Conservation (phyloP, 108 stramenopile species). For the Licmophora abbreviata region DNA sequence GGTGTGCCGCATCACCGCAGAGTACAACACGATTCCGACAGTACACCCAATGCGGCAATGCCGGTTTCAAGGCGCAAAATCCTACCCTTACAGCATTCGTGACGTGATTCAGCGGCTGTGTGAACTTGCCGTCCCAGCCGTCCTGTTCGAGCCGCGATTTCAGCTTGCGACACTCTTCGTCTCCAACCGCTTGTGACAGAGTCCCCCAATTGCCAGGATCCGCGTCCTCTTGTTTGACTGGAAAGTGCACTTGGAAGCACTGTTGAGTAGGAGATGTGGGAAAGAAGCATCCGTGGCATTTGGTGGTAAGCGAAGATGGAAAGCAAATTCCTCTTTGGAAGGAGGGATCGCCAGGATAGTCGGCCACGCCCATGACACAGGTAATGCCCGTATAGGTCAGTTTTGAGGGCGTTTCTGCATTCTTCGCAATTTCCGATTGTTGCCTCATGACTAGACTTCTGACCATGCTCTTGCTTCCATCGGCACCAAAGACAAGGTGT, state of each 20-base stretch:
- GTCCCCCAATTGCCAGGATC: slow-evolving; percentile 44
- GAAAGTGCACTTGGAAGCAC: slow-evolving; percentile 64
- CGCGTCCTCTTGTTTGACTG: slow-evolving; percentile 21
- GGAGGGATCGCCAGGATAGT: slow-evolving; percentile 11
- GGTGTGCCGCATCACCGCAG: slow-evolving; percentile 61
- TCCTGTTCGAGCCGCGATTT: slow-evolving; percentile 33
- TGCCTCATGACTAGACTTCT: slow-evolving; percentile 27
- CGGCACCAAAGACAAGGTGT: slow-evolving; percentile 40
- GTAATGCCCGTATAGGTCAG: slow-evolving; percentile 34
- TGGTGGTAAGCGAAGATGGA: slow-evolving; percentile 44
- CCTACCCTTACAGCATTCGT: slow-evolving; percentile 34
- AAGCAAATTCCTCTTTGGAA: slow-evolving; percentile 34
- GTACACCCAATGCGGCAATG: slow-evolving; percentile 10
- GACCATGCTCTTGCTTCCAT: slow-evolving; percentile 56
- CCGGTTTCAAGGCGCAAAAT: slow-evolving; percentile 25
- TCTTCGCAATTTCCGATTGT: neutral
- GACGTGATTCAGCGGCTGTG: slow-evolving; percentile 23
- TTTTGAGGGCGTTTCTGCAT: slow-evolving; percentile 4
- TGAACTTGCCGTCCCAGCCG: slow-evolving; percentile 54
- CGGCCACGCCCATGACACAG: slow-evolving; percentile 55
- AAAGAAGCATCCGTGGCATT: slow-evolving; percentile 59
- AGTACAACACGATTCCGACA: slow-evolving; percentile 27
- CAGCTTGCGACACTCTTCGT: slow-evolving; percentile 33
- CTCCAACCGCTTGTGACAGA: slow-evolving; percentile 28
- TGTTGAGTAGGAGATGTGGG: slow-evolving; percentile 36